Percentiles rank a stretch among this genome's conserved stretches.
Evolutionary conservation across 2,329 filamentous ascomycete species (phyloP).

Genomic region (Acarospora socialis): DNA sequence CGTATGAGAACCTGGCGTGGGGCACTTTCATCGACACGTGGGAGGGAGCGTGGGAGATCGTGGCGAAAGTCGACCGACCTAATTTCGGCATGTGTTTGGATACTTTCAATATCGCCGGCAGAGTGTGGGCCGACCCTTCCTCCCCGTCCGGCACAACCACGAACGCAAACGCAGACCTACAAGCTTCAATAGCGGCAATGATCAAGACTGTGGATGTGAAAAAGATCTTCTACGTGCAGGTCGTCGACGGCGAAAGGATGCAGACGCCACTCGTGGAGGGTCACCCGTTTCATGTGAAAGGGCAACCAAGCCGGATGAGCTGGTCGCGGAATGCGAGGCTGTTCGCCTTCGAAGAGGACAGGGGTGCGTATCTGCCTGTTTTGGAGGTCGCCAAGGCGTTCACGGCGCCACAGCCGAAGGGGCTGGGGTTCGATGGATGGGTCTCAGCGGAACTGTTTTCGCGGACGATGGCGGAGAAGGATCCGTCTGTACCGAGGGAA

Average conservation of each 20-base stretch:
- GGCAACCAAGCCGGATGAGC: slow-evolving; percentile 53
- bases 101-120: slow-evolving; percentile 22
- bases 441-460: slow-evolving; percentile 60
- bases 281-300: slow-evolving; percentile 44
- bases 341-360: slow-evolving; percentile 49
- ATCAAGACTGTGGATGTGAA: slow-evolving; percentile 40
- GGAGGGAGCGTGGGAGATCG: slow-evolving; percentile 20
- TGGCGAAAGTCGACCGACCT: slow-evolving; percentile 17
- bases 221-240: slow-evolving; percentile 63
- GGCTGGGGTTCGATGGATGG: slow-evolving; percentile 53
- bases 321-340: slow-evolving; percentile 64
- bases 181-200: slow-evolving; percentile 40
- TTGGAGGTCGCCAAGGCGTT: slow-evolving; percentile 46
- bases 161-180: slow-evolving; percentile 42
- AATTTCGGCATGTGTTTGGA: slow-evolving; percentile 28
- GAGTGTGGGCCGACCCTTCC: slow-evolving; percentile 22
- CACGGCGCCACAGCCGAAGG: no score
- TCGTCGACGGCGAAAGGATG: slow-evolving; percentile 59
- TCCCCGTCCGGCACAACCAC: slow-evolving; percentile 12
- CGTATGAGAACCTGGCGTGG: slow-evolving; percentile 52
- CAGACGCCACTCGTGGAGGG: slow-evolving; percentile 39
- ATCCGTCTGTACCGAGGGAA: slow-evolving; percentile 38
- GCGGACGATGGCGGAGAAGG: slow-evolving; percentile 39
- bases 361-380: slow-evolving; percentile 55
- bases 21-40: slow-evolving; percentile 20